Percentiles rank a stretch among this genome's conserved stretches.
phyloP scores from a whole-genome alignment of 2,329 filamentous ascomycete genomes.

The Fusarium longipes region DNA sequence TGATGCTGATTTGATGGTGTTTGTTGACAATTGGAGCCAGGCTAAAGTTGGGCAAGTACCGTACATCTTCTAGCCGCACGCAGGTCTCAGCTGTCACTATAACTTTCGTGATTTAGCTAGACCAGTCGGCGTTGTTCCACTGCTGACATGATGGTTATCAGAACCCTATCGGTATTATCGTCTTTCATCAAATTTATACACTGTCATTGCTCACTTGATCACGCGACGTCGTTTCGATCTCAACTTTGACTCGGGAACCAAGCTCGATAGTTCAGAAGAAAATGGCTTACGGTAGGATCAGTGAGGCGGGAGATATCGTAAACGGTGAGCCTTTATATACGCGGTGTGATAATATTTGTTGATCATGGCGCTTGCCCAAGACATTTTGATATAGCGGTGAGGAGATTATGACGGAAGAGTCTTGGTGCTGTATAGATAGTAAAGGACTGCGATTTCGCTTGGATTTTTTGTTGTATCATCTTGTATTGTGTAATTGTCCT shows the following conservation, averaged over 20 bases:
- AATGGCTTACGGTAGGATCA: neutral
- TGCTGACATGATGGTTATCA: neutral
- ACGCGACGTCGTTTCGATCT: neutral
- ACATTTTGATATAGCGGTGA: constrained; percentile 5
- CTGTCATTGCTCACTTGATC: too few species aligned
- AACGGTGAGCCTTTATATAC: neutral
- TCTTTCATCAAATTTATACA: neutral
- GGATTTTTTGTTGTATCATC: too few species aligned
- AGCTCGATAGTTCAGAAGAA: neutral
- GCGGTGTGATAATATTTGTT: neutral
- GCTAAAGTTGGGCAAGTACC: neutral
- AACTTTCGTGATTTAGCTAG: neutral
- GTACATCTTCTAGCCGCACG: neutral
- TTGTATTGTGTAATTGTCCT: too few species aligned
- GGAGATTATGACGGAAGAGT: neutral
- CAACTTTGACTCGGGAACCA: neutral
- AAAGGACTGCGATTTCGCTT: too few species aligned
- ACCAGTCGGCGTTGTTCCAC: constrained; percentile 13
- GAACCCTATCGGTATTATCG: neutral
- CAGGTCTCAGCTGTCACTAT: neutral
- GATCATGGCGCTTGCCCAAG: constrained; percentile 8
- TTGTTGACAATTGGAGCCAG: neutral
- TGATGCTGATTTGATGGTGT: too few species aligned
- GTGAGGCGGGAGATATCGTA: neutral
- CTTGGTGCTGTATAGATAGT: too few species aligned